phyloP scores from a whole-genome alignment of 345 rosid genomes.

The Draba incana region DNA sequence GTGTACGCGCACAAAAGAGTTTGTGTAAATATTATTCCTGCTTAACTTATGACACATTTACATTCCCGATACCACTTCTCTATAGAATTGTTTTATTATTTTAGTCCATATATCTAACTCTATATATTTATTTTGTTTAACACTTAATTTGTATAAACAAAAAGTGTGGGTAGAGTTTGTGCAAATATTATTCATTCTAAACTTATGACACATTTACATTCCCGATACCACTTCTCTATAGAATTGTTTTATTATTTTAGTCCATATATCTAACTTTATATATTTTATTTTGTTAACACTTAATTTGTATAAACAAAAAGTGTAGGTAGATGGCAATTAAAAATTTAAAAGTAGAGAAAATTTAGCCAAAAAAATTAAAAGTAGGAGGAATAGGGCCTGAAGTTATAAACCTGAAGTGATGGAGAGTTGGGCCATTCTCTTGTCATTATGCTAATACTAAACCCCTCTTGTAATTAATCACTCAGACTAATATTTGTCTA shows the following conservation, averaged over 20 bases:
- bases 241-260: background rate
- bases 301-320: background rate
- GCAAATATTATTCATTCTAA: conserved; percentile 18
- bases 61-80: conserved; percentile 34
- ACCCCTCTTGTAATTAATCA: conserved; percentile 26
- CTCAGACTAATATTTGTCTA: conserved; percentile 10
- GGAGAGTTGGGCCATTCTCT: conserved; percentile 38
- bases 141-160: background rate
- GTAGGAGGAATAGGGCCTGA: conserved; percentile 26
- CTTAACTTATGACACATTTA: conserved; percentile 22
- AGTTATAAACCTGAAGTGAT: conserved; percentile 31
- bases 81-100: background rate
- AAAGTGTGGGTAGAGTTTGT: background rate
- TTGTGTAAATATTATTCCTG: conserved; percentile 19
- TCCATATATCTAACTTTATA: background rate
- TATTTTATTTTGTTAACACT: background rate
- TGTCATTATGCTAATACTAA: conserved; percentile 36
- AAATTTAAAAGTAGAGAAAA: too few species aligned
- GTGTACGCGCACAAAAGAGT: conserved; percentile 9
- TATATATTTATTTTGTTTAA: background rate
- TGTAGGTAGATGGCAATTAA: background rate
- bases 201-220: conserved; percentile 33
- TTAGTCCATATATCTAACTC: conserved; percentile 4
- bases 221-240: conserved; percentile 23
- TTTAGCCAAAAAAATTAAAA: background rate